phyloP scores from a whole-genome alignment of 2,329 filamentous ascomycete species.

The Ophiostoma sp. region DNA sequence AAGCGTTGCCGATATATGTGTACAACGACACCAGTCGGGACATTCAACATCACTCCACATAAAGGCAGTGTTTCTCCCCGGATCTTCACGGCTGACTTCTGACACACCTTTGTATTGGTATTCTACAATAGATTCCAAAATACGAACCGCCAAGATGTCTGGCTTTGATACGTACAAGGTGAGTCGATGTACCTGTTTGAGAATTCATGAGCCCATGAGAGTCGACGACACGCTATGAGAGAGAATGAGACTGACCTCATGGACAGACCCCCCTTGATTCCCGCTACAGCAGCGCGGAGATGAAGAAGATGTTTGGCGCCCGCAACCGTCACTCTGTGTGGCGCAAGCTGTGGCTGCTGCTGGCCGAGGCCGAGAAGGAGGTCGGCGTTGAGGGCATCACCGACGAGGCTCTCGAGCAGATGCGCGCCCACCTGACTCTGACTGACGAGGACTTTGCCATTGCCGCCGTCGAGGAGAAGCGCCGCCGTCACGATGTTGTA shows the following conservation, averaged over 20 bases:
- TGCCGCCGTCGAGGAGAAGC: conserved; percentile 70
- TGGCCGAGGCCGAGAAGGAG: conserved; percentile 76
- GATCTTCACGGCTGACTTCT: not conserved
- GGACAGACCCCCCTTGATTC: conserved; percentile 60
- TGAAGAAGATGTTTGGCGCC: conserved; percentile 74
- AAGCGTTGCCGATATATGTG: not conserved
- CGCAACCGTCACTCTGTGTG: conserved; percentile 70
- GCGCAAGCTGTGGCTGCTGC: conserved; percentile 78
- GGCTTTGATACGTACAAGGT: conserved; percentile 26
- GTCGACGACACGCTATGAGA: not conserved
- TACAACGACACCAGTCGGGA: not conserved
- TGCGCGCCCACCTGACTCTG: conserved; percentile 54
- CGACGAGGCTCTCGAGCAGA: conserved; percentile 67
- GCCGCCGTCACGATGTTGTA: conserved; percentile 51
- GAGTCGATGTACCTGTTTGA: not conserved
- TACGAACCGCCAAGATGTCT: conserved; percentile 20
- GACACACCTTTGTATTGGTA: not conserved
- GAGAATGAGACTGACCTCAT: conserved; percentile 30
- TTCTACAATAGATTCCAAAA: not conserved
- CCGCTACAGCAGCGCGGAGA: conserved; percentile 69
- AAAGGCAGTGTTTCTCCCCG: not conserved
- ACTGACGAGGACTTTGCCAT: conserved; percentile 60
- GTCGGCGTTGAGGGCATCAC: conserved; percentile 68
- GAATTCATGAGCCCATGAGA: not conserved
- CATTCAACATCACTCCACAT: conserved; percentile 9